Evolutionary conservation across 176 grass and related monocot genomes (phyloP).

Genomic region (barley (Hordeum vulgare)): DNA sequence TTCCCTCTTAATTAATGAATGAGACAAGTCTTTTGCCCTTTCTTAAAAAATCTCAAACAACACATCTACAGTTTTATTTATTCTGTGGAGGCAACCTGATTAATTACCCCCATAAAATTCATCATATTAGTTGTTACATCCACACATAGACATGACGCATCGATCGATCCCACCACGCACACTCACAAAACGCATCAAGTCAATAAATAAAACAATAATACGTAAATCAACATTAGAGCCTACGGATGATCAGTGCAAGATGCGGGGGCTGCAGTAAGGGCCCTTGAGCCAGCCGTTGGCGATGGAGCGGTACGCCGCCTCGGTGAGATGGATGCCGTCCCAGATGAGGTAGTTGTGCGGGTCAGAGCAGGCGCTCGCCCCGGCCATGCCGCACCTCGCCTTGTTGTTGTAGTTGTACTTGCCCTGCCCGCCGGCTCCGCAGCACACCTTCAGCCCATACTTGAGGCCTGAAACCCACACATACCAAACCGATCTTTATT

Average conservation of each 20-base stretch:
- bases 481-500: background rate
- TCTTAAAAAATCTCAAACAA: no score
- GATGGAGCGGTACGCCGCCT: conserved; percentile 62
- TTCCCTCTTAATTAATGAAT: no score
- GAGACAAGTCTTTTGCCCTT: no score
- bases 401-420: conserved; percentile 66
- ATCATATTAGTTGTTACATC: background rate
- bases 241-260: conserved; percentile 27
- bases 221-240: no score
- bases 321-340: conserved; percentile 86
- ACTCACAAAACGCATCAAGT: background rate
- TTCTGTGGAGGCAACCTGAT: background rate
- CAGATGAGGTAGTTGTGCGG: conserved; percentile 54
- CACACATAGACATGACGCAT: no score
- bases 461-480: conserved; percentile 13
- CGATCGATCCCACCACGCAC: background rate
- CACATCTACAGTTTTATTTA: background rate
- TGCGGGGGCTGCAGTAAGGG: conserved; percentile 52
- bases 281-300: conserved; percentile 69
- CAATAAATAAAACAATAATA: background rate
- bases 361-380: conserved; percentile 39
- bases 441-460: conserved; percentile 45
- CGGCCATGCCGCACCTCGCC: conserved; percentile 49
- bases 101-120: background rate
- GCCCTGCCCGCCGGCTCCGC: conserved; percentile 49